Base-by-base conservation (phyloP, 768 basidiomycete genomes). In the Amanita fuliginea region DNA sequence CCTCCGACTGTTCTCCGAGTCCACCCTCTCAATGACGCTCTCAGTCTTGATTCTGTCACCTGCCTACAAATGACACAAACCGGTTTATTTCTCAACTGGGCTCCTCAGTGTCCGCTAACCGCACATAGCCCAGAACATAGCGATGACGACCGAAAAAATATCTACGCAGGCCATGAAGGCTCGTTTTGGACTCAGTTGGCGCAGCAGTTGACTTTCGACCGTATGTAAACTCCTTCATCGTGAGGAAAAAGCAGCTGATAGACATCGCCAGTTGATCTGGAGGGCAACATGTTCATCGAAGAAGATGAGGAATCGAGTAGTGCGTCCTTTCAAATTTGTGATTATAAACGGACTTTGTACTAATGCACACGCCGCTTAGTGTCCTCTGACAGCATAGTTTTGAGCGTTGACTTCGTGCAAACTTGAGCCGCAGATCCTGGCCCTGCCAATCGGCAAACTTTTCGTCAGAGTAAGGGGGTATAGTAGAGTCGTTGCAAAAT, bases 11-110 rank as follows among this genome's bases (percentile, higher is more conserved):
- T 60, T 55, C 42, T 64, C 7, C 40, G 48, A 0, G 48, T 42
- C 1, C 30, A 49, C 19, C 10, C 42, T 14, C 41, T 72, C 44
- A 60, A 58, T 13, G 56, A 68, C 37, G 57, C 59, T 0, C 44
- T 55, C 1, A 56, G 54, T 42, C 57, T 74, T 22, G 49, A 34
- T 14, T 53, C 51, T 48, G 57, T 78, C n/a, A 68, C 69, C 21
- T 81, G 77, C 55, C 66, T 80, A 18, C 77, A 80, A 57, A 68
- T 79, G 64, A 74, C 75, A 0, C 70, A 75, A 22, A 74, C 75
- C 0, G 73, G 72, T 0, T 52, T 80, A 10, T 81, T 68, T 52
- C 54, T 78, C 32, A 78, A 73, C 48, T 76, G 72, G 66, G 64
- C 68, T 45, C 51, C 57, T 26, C 24, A 26, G 13, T 41, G 32